Percentiles rank a stretch among this genome's conserved stretches.
Conservation (phyloP, 2,329 filamentous ascomycete genomes). For the Diplocarpon mali region DNA sequence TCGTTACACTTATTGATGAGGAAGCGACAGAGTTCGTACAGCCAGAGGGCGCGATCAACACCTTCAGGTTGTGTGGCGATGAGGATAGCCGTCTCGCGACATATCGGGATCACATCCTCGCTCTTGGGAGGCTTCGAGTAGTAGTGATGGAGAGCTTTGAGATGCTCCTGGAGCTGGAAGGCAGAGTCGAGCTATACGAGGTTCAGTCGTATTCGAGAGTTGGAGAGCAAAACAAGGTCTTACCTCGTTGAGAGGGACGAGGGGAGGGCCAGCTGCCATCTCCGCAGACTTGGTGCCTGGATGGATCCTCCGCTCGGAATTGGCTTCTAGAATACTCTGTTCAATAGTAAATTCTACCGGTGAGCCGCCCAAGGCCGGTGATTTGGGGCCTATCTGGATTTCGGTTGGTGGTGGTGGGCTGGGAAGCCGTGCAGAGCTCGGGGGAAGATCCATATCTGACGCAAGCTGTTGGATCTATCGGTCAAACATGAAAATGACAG, state of each 20-base stretch:
- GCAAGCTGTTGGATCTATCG: background rate
- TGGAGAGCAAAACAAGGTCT: constrained; percentile 18
- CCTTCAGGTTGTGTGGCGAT: constrained; percentile 72
- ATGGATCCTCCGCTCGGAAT: constrained; percentile 73
- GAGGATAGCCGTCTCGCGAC: constrained; percentile 59
- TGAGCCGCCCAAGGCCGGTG: constrained; percentile 53
- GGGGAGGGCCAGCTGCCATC: constrained; percentile 83
- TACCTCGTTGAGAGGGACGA: constrained; percentile 78
- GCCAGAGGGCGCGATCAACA: constrained; percentile 82
- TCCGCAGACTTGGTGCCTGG: constrained; percentile 86
- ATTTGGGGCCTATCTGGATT: constrained; percentile 77
- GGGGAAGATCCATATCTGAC: constrained; percentile 43
- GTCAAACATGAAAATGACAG: background rate
- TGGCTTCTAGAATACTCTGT: constrained; percentile 55
- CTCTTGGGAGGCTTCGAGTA: constrained; percentile 53
- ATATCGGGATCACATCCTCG: constrained; percentile 59
- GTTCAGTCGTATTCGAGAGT: constrained; percentile 13
- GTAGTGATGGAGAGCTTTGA: constrained; percentile 81
- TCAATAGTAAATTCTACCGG: constrained; percentile 47
- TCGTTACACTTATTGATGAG: constrained; percentile 90
- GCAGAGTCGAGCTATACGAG: constrained; percentile 74
- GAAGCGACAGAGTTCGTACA: constrained; percentile 95
- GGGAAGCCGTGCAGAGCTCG: constrained; percentile 82
- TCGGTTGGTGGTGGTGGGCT: constrained; percentile 92
- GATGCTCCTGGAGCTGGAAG: constrained; percentile 94